Evolutionary conservation across 2,329 filamentous ascomycete genomes (phyloP), one percentile per base, ranked within the genome.

Genomic region (Aspergillus hiratsukae): DNA sequence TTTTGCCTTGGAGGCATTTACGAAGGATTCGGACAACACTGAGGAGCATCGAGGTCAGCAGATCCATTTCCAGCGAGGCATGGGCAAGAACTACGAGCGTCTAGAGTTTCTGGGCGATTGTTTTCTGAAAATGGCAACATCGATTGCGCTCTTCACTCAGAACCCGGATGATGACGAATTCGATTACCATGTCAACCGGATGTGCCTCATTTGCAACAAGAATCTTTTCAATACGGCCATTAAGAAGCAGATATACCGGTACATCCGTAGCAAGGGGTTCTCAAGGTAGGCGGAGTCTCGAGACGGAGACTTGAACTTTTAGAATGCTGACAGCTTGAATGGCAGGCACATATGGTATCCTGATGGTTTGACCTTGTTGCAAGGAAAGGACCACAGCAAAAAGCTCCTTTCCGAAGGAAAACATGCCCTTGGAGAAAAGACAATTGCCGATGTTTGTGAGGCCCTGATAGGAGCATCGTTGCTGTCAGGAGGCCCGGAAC

Each of bases 121-220:
- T 35, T 96, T 97, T 66, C 80, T 99, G 57, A 99, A 99, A 74
- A 93, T 97, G 87, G 90, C 90, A 10, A 97, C 93, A 0, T 93
- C 92, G 0, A 91, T 99, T 53, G 87, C 91, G 0, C 79, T 96
- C 0, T 97, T 89, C 69, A 87, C 88, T 0, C 81, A 86, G 28
- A 85, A 89, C 21, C 90, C 91, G 0, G 83, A 89, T 49, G 85
- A 88, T 59, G 85, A 91, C 61, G 94, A 99, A 68, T 95, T 87
- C 50, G 86, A 90, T 55, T 94, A 90, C 64, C 94, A 99, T 67
- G 89, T 96, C 7, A 87, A 91, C 64, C 87, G 94, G 17, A 97
- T 97, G 93, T 69, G 88, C 21, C 82, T 97, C 65, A 82, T 97
- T 17, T 96, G 91, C 81, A 99, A 99, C 73, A 83, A 87, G 62